phyloP scores from a whole-genome alignment of 2,329 filamentous ascomycete species.

The Aureobasidium sp. region DNA sequence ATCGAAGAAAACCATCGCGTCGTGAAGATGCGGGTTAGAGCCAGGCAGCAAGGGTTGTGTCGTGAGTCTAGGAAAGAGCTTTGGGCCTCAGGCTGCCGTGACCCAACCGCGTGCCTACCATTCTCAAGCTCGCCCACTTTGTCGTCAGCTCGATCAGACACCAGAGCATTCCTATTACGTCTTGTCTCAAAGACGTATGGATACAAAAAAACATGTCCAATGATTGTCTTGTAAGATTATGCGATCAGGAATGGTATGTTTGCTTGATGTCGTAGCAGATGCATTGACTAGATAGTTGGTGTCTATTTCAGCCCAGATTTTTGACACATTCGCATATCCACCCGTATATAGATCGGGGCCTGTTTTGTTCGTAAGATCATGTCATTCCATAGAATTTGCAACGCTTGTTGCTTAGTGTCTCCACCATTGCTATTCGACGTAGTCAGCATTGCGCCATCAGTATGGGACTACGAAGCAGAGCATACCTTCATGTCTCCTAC shows the following conservation, averaged over 20 bases:
- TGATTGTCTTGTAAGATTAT: not conserved
- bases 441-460: not conserved
- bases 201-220: not conserved
- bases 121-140: not conserved
- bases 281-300: not conserved
- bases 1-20: not conserved
- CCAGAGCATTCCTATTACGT: not conserved
- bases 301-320: not conserved
- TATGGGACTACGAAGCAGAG: not conserved
- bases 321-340: not conserved
- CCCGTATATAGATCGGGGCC: not conserved
- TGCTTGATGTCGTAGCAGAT: not conserved
- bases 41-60: not conserved
- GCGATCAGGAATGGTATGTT: not conserved
- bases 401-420: conserved; percentile 1
- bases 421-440: conserved; percentile 11
- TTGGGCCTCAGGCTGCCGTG: not conserved
- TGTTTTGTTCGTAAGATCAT: not conserved
- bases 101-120: not conserved
- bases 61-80: not conserved
- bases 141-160: not conserved
- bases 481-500: conserved; percentile 23
- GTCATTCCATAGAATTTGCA: not conserved
- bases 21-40: not conserved
- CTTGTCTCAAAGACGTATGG: not conserved